These are phyloP conservation scores for Extremus antarcticus DNA, from an alignment of 495 filamentous ascomycete species.

Conservation along the genomic window DNA sequence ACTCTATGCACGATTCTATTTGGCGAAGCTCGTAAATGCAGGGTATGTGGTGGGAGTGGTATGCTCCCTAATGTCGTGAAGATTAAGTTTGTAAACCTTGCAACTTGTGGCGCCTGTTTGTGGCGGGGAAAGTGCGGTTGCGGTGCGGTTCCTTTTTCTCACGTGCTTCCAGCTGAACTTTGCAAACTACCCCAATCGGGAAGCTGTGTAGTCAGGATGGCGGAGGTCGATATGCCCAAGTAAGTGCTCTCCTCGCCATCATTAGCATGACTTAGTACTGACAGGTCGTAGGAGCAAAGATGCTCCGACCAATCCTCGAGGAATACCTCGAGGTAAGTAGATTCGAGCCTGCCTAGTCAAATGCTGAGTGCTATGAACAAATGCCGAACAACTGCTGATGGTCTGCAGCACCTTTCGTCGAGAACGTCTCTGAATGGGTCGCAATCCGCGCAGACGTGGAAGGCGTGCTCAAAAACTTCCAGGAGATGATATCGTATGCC, in stretches of 20 bases:
- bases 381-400: too few species aligned
- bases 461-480: slow-evolving; percentile 77
- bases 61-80: too few species aligned
- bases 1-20: background rate
- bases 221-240: background rate
- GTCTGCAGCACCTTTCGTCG: slow-evolving; percentile 96
- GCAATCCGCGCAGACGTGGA: slow-evolving; percentile 79
- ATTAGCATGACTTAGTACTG: background rate
- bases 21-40: background rate
- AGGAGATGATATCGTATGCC: slow-evolving; percentile 93
- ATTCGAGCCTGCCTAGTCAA: too few species aligned
- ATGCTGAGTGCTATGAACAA: too few species aligned
- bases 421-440: slow-evolving; percentile 93
- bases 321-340: slow-evolving; percentile 83
- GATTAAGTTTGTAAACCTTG: too few species aligned
- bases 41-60: too few species aligned
- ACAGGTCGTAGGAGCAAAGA: slow-evolving; percentile 33
- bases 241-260: background rate
- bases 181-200: background rate
- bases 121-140: background rate
- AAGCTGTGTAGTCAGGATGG: background rate
- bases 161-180: background rate
- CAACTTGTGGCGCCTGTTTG: too few species aligned
- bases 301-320: slow-evolving; percentile 72
- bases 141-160: background rate